Conservation (phyloP, 768 basidiomycete species). For the Suillus paluster region DNA sequence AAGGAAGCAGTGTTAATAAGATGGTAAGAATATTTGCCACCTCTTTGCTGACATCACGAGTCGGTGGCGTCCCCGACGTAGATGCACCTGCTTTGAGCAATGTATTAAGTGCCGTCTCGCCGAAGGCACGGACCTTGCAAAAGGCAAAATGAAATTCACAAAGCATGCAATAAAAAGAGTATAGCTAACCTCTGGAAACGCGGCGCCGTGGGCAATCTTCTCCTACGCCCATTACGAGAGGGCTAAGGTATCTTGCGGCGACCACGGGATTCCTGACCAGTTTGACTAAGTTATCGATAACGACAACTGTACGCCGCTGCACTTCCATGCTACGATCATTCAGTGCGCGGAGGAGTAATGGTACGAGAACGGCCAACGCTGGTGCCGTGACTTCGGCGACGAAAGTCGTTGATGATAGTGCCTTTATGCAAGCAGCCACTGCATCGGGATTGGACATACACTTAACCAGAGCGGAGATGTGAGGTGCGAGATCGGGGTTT, state of each 20-base stretch:
- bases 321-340: slow-evolving; percentile 97
- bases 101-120: slow-evolving; percentile 78
- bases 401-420: slow-evolving; percentile 92
- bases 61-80: slow-evolving; percentile 66
- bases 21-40: slow-evolving; percentile 56
- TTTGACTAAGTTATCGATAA: slow-evolving; percentile 96
- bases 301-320: slow-evolving; percentile 91
- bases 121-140: slow-evolving; percentile 88
- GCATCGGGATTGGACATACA: slow-evolving; percentile 92
- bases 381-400: slow-evolving; percentile 97
- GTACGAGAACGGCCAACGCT: slow-evolving; percentile 95
- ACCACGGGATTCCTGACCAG: slow-evolving; percentile 91
- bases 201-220: slow-evolving; percentile 87
- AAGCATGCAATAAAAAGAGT: slow-evolving; percentile 7
- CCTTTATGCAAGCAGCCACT: slow-evolving; percentile 92
- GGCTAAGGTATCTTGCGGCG: slow-evolving; percentile 86
- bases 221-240: slow-evolving; percentile 89
- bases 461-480: slow-evolving; percentile 87
- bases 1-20: slow-evolving; percentile 64
- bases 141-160: slow-evolving; percentile 16
- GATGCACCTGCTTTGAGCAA: slow-evolving; percentile 86
- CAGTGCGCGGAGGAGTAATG: slow-evolving; percentile 86
- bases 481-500: slow-evolving; percentile 90
- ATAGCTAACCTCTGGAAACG: slow-evolving; percentile 85
- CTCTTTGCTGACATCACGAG: slow-evolving; percentile 73